Base-by-base conservation (phyloP, 371 early-diverging fungal species). In the Rhizopus delemar region DNA sequence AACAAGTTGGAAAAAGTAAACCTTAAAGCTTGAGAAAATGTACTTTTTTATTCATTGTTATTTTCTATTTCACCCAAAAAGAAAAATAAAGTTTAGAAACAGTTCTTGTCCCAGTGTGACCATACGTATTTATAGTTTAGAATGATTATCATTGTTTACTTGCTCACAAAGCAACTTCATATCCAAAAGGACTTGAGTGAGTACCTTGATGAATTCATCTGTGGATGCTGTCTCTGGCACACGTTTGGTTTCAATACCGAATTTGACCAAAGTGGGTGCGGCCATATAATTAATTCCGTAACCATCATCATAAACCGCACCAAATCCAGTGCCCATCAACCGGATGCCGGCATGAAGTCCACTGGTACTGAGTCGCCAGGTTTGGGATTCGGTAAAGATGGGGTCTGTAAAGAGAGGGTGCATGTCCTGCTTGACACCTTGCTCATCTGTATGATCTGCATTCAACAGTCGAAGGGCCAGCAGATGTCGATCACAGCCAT, bases 281-380 rank as follows among this genome's bases (percentile, higher is more conserved):
- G 92, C 78, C 65, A 87, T 82, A 71, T 96, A 96, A 75, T 95
- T 95, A 68, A 92, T 88, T 34, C 95, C 96, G 65, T 94, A 96
- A 1, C 93, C 92, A 60, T 94, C 88, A 0, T 80, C 82, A 50
- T 66, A 80, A n/a, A 86, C 84, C 13, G 85, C 77, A 41, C 91
- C 92, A 65, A 92, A 93, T 0, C 93, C 93, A 2, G 90, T 87
- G n/a, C 90, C 90, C 48, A 83, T 81, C 51, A 93, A 79, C 33
- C 83, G 80, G 51, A 86, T 77, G 8, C 89, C 88, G 0, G 90
- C 82, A 65, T 86, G 85, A 55, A 95, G 69, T 0, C 89, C 87
- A 11, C 89, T 88, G 0, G 96, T 94, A 48, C 89, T 88, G 13
- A 96, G 75, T 36, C 77, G 69, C 86, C 88, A 96, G 1, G 73